Percentiles rank a stretch among this genome's conserved stretches.
Conservation (phyloP, 1,284 basidiomycete genomes). For the Malassezia pachydermatis region DNA sequence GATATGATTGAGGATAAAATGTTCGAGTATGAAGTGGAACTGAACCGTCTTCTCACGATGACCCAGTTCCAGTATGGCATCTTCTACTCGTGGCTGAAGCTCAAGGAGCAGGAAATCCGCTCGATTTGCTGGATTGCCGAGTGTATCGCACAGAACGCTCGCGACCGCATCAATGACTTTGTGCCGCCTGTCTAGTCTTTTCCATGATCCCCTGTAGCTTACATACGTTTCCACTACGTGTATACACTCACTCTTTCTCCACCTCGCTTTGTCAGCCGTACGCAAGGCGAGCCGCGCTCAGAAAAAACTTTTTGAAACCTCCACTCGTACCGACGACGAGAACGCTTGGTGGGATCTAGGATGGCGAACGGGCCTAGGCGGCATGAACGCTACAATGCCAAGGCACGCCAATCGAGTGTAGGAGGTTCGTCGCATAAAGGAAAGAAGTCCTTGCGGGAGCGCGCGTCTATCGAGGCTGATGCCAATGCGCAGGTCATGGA, state of each 20-base stretch:
- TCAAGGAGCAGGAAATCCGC: conserved; percentile 98
- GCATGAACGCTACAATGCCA: conserved; percentile 43
- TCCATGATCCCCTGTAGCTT: background rate
- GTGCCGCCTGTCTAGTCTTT: conserved; percentile 17
- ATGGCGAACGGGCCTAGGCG: conserved; percentile 15
- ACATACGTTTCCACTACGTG: background rate
- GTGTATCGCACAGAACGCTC: conserved; percentile 47
- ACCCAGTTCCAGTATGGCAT: conserved; percentile 44
- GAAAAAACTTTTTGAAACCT: no score
- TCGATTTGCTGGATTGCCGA: conserved; percentile 96
- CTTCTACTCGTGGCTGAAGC: conserved; percentile 48
- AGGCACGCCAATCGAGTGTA: conserved; percentile 36
- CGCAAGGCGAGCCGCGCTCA: no score
- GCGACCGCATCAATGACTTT: conserved; percentile 26
- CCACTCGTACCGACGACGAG: no score
- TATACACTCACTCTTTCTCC: background rate
- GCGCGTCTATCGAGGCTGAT: conserved; percentile 22
- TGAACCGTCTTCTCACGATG: conserved; percentile 45
- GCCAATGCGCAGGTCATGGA: conserved; percentile 40
- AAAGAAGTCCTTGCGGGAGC: conserved; percentile 27
- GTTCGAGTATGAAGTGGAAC: conserved; percentile 81
- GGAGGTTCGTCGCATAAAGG: conserved; percentile 45
- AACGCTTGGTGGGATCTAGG: no score
- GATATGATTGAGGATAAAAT: conserved; percentile 78
- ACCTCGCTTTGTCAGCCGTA: no score